Evolutionary conservation across 106 monocot species (phyloP).

Genomic region (Xerophyta viscosa): DNA sequence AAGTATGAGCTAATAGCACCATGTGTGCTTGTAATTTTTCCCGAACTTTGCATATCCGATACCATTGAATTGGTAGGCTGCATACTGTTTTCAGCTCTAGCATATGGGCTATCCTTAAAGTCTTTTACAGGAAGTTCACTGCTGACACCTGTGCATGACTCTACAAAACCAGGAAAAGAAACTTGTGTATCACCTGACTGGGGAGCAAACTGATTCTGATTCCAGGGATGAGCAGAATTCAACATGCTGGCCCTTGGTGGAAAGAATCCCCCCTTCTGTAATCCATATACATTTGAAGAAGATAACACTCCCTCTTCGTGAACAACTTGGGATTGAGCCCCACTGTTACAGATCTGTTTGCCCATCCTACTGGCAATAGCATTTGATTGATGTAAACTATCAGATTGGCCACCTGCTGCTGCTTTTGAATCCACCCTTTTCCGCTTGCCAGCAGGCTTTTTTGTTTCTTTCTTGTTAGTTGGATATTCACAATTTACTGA

Average conservation of each 20-base stretch:
- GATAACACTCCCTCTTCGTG: conserved; percentile 44
- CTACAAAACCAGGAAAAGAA: conserved; percentile 23
- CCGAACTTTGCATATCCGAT: conserved; percentile 8
- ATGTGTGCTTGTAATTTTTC: conserved; percentile 23
- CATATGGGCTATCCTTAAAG: conserved; percentile 12
- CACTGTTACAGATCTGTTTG: conserved; percentile 42
- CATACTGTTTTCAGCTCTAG: conserved; percentile 19
- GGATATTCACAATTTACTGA: conserved; percentile 49
- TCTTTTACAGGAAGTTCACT: conserved; percentile 20
- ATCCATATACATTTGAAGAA: conserved; percentile 35
- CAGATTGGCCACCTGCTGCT: conserved; percentile 31
- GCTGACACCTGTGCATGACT: conserved; percentile 21
- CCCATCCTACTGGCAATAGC: conserved; percentile 50
- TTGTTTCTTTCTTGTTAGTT: conserved; percentile 35
- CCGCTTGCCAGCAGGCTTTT: conserved; percentile 54
- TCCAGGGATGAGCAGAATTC: conserved; percentile 40
- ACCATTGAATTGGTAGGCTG: conserved; percentile 6
- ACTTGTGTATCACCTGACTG: conserved; percentile 33
- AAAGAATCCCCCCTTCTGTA: conserved; percentile 40
- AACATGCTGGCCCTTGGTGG: conserved; percentile 22
- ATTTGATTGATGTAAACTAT: conserved; percentile 51
- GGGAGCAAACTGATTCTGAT: conserved; percentile 39
- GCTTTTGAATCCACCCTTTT: conserved; percentile 74
- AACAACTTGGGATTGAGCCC: conserved; percentile 27
- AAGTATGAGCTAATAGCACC: conserved; percentile 48